These are phyloP conservation scores for Sequoia sempervirens DNA, from an alignment of 75 land plant species.

Conservation along the genomic window DNA sequence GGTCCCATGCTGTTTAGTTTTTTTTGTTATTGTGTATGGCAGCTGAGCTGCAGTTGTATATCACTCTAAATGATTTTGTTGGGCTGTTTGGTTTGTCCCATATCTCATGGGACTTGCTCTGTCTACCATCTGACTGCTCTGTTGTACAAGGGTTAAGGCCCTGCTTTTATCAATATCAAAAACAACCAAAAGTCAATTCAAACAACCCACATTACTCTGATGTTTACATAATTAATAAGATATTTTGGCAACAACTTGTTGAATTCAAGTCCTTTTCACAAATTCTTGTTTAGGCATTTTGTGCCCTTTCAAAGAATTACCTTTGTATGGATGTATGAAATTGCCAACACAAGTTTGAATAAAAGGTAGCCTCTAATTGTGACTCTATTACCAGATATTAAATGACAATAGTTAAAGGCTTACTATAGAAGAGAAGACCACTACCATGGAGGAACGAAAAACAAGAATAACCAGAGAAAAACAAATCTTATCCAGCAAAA, in stretches of 20 bases:
- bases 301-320: not conserved
- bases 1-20: no score
- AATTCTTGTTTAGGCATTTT: not conserved
- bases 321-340: not conserved
- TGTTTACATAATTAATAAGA: not conserved
- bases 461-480: not conserved
- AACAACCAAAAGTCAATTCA: not conserved
- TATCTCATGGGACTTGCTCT: no score
- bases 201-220: not conserved
- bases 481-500: no score
- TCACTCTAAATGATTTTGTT: no score
- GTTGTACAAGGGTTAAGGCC: no score
- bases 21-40: no score
- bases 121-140: no score
- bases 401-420: not conserved
- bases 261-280: not conserved
- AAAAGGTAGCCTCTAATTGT: not conserved
- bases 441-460: not conserved
- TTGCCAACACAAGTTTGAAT: not conserved
- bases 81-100: no score
- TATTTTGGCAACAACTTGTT: not conserved
- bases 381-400: not conserved
- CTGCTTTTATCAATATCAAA: no score
- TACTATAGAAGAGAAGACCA: not conserved
- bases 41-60: no score